Conservation (phyloP, 75 land plant genomes). For the Sequoia sempervirens region DNA sequence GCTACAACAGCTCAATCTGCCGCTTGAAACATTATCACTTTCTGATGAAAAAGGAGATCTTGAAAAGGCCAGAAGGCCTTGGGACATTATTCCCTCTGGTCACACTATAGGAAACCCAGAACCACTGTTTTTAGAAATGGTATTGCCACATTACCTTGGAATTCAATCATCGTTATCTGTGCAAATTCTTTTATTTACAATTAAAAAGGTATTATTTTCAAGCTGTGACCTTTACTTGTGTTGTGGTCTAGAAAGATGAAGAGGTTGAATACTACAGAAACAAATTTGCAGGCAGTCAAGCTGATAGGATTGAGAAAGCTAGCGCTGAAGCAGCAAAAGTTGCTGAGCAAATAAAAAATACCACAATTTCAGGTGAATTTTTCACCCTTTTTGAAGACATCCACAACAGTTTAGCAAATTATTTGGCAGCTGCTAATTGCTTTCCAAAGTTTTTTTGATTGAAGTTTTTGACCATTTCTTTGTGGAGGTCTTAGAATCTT, state of each 20-base stretch:
- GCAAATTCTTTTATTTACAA: background rate
- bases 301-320: constrained; percentile 61
- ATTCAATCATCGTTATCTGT: background rate
- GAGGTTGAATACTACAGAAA: constrained; percentile 56
- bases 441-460: background rate
- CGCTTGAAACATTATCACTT: constrained; percentile 47
- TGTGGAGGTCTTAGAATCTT: background rate
- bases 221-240: background rate
- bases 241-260: constrained; percentile 74
- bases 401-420: background rate
- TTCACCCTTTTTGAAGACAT: background rate
- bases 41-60: constrained; percentile 65
- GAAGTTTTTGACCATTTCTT: background rate
- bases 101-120: constrained; percentile 85
- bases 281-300: constrained; percentile 92
- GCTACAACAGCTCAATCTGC: constrained; percentile 68
- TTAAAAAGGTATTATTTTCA: background rate
- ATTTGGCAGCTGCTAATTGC: background rate
- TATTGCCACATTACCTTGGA: constrained; percentile 37
- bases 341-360: constrained; percentile 43
- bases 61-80: constrained; percentile 46
- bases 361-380: constrained; percentile 46
- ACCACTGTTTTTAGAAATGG: constrained; percentile 90
- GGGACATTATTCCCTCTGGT: constrained; percentile 75
- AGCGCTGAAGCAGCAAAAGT: constrained; percentile 49